Evolutionary conservation across 2,329 filamentous ascomycete genomes (phyloP).

Genomic region (Diaporthe sp.): DNA sequence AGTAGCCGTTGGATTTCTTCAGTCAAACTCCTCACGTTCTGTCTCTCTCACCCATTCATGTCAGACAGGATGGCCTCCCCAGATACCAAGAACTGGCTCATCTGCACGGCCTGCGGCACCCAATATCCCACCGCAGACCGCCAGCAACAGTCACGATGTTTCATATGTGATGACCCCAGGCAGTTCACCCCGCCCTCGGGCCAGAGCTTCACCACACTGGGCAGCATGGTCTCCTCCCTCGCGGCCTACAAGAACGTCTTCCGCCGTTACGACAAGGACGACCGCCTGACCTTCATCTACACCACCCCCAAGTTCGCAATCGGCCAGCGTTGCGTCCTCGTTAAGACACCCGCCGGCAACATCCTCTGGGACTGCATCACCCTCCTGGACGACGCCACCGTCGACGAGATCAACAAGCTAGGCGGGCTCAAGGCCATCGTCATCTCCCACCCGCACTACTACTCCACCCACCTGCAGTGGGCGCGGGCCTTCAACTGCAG

Average conservation of each 20-base stretch:
- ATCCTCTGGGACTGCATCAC: constrained; percentile 86
- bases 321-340: constrained; percentile 79
- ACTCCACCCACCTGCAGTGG: constrained; percentile 83
- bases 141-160: constrained; percentile 67
- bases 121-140: constrained; percentile 72
- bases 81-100: constrained; percentile 52
- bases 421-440: constrained; percentile 81
- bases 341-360: constrained; percentile 77
- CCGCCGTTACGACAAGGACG: constrained; percentile 60
- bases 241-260: constrained; percentile 68
- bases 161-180: constrained; percentile 81
- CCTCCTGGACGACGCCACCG: constrained; percentile 75
- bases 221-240: constrained; percentile 53
- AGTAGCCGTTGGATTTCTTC: background rate
- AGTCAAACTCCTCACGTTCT: background rate
- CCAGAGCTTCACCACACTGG: constrained; percentile 76
- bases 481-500: constrained; percentile 76
- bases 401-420: constrained; percentile 67
- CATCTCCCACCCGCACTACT: constrained; percentile 88
- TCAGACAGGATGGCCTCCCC: background rate
- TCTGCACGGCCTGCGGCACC: constrained; percentile 79
- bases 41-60: background rate
- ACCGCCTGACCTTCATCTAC: constrained; percentile 60
- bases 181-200: constrained; percentile 77
- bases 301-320: constrained; percentile 77